phyloP scores from a whole-genome alignment of 768 basidiomycete species.

The Amanita rubescens region DNA sequence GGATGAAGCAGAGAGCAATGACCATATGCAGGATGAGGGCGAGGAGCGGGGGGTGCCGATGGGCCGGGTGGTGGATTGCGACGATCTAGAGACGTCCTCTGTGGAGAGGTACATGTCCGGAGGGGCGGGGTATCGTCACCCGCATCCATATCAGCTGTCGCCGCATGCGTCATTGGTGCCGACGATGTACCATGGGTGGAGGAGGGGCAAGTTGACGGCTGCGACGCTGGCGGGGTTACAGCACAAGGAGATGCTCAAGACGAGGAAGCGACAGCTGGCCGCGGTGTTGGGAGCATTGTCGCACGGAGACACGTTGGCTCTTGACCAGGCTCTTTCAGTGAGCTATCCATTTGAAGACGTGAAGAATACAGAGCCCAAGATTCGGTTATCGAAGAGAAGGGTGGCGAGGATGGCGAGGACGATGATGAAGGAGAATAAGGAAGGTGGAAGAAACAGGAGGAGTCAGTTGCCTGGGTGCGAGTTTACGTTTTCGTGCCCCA shows the following conservation, averaged over 20 bases:
- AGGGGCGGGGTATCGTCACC: not conserved
- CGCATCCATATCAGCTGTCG: not conserved
- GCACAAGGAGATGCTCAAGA: constrained; percentile 68
- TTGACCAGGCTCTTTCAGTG: constrained; percentile 70
- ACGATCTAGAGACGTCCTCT: constrained; percentile 12
- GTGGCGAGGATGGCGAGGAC: constrained; percentile 43
- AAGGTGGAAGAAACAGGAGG: not conserved
- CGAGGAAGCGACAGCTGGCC: constrained; percentile 62
- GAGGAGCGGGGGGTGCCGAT: constrained; percentile 20
- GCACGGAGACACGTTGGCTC: constrained; percentile 60
- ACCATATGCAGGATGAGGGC: constrained; percentile 20
- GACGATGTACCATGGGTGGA: constrained; percentile 11
- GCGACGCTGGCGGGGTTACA: constrained; percentile 64
- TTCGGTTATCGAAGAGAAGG: constrained; percentile 50
- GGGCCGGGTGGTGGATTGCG: constrained; percentile 16
- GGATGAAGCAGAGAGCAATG: constrained; percentile 32
- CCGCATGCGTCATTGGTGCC: constrained; percentile 9
- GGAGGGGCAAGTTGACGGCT: constrained; percentile 43
- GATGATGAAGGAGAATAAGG: constrained; percentile 21
- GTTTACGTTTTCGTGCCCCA: constrained; percentile 57
- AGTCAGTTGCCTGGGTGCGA: constrained; percentile 36
- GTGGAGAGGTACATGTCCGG: not conserved
- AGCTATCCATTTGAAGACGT: constrained; percentile 25
- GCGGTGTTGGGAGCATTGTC: constrained; percentile 62
- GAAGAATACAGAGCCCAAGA: constrained; percentile 20